Evolutionary conservation across 495 filamentous ascomycete genomes (phyloP).

Genomic region (Beverwykella pulmonaria): DNA sequence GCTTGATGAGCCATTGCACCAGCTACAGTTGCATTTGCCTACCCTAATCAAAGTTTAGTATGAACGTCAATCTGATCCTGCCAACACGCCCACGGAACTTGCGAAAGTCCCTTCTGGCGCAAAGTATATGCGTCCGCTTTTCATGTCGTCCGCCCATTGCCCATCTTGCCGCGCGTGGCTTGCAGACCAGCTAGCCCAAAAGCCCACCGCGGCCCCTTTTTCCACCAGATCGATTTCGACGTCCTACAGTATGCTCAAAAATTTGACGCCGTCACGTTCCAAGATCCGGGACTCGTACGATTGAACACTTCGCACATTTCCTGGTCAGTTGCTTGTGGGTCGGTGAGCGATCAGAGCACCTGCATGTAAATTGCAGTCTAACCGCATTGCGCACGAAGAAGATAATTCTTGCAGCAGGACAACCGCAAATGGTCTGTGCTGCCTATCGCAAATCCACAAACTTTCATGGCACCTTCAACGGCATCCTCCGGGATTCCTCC

Average conservation of each 20-base stretch:
- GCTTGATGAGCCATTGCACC: background rate
- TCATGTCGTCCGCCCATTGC: background rate
- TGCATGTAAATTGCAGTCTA: constrained; percentile 1
- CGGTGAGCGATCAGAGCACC: background rate
- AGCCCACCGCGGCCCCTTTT: background rate
- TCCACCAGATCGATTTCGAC: background rate
- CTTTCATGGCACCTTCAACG: background rate
- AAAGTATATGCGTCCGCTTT: background rate
- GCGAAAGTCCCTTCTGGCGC: background rate
- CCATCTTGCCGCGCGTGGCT: background rate
- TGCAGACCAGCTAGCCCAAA: background rate
- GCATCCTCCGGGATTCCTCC: constrained; percentile 4
- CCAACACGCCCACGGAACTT: background rate
- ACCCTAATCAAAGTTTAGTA: background rate
- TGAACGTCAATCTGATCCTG: background rate
- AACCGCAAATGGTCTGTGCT: constrained; percentile 16
- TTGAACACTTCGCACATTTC: background rate
- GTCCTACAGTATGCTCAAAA: background rate
- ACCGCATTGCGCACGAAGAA: background rate
- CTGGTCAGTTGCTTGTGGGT: background rate
- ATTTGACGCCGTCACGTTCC: background rate
- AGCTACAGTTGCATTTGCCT: background rate
- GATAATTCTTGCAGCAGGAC: constrained; percentile 2
- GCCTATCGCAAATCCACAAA: constrained; percentile 8
- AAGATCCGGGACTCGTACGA: background rate